Conservation (phyloP, 768 basidiomycete species). For the Auriscalpium microsporum region DNA sequence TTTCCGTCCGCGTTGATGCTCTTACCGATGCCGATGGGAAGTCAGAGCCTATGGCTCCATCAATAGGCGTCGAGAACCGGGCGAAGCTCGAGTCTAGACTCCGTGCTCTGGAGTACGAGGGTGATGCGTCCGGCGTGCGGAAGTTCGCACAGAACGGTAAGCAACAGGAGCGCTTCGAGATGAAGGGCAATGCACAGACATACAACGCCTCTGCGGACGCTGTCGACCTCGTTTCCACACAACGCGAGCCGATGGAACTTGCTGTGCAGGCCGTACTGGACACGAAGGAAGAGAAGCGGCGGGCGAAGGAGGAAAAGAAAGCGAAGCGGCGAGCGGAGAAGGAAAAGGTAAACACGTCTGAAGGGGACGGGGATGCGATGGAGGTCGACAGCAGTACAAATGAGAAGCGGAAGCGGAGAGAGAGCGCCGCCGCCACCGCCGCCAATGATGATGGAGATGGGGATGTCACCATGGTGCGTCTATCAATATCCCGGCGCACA, state of each 20-base stretch:
- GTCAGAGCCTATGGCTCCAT: conserved; percentile 70
- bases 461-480: conserved; percentile 15
- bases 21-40: conserved; percentile 89
- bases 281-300: conserved; percentile 82
- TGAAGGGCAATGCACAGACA: conserved; percentile 65
- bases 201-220: conserved; percentile 87
- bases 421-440: conserved; percentile 14
- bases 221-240: conserved; percentile 77
- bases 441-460: background rate
- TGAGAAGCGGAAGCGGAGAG: conserved; percentile 33
- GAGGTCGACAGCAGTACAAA: conserved; percentile 33
- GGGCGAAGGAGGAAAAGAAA: conserved; percentile 67
- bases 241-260: conserved; percentile 67
- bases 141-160: conserved; percentile 51
- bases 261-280: conserved; percentile 71
- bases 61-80: conserved; percentile 89
- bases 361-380: conserved; percentile 31
- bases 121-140: conserved; percentile 64
- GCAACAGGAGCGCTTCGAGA: conserved; percentile 74
- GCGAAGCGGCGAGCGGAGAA: conserved; percentile 54
- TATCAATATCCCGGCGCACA: conserved; percentile 3
- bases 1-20: conserved; percentile 96
- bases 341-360: conserved; percentile 33
- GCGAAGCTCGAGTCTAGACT: conserved; percentile 92
- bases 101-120: conserved; percentile 78